Percentiles rank a stretch among this genome's conserved stretches.
Evolutionary conservation across 495 filamentous ascomycete species (phyloP).

Genomic region (Aspergillus sclerotiicarbonarius): DNA sequence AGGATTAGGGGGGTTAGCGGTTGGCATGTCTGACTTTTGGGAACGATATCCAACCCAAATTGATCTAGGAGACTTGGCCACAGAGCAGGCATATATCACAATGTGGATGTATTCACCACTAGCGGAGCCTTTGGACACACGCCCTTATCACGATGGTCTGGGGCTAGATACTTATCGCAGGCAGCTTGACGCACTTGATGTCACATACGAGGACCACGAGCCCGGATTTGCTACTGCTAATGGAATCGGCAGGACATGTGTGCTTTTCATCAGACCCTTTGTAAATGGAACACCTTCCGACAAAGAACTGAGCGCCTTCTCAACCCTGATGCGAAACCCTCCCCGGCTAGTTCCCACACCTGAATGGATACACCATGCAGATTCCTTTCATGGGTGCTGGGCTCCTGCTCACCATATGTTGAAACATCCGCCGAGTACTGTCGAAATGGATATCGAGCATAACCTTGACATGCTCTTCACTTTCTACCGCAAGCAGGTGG

Average conservation of each 20-base stretch:
- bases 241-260: slow-evolving; percentile 47
- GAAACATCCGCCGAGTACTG: no score
- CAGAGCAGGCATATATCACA: slow-evolving; percentile 38
- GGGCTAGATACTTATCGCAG: slow-evolving; percentile 44
- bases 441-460: no score
- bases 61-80: slow-evolving; percentile 38
- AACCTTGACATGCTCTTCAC: no score
- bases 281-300: neutral
- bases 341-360: neutral
- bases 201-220: slow-evolving; percentile 56
- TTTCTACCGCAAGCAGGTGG: no score
- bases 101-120: slow-evolving; percentile 51
- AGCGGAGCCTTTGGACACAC: slow-evolving; percentile 45
- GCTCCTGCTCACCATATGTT: no score
- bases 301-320: neutral
- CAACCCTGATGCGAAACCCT: neutral
- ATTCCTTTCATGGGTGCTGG: no score
- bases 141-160: slow-evolving; percentile 50
- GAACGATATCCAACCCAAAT: slow-evolving; percentile 48
- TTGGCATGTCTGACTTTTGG: slow-evolving; percentile 52
- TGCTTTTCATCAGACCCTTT: slow-evolving; percentile 33
- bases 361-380: neutral
- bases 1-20: slow-evolving; percentile 41
- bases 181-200: slow-evolving; percentile 49
- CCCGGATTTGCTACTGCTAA: slow-evolving; percentile 44